Percentiles rank a stretch among this genome's conserved stretches.
phyloP scores from a whole-genome alignment of 352 stramenopile species.

The Detonula confervacea region DNA sequence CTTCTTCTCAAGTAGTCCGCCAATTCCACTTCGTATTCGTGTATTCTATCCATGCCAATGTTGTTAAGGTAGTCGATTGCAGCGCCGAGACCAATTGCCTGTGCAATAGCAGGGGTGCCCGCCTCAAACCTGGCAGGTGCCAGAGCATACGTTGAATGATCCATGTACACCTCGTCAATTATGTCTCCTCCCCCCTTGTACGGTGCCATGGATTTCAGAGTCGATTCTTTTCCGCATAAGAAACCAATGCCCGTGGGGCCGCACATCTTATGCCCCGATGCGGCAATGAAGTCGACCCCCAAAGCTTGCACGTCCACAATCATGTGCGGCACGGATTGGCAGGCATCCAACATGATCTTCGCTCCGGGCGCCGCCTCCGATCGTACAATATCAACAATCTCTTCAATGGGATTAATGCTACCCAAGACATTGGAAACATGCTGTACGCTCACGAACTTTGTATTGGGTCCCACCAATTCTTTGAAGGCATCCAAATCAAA shows the following conservation, averaged over 20 bases:
- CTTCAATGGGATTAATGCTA: constrained; percentile 83
- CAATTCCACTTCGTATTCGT: constrained; percentile 86
- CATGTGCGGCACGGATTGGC: constrained; percentile 88
- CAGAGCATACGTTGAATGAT: constrained; percentile 84
- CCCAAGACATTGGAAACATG: constrained; percentile 88
- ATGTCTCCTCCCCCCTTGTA: constrained; percentile 88
- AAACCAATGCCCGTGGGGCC: constrained; percentile 90
- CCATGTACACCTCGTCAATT: constrained; percentile 88
- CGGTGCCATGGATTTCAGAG: constrained; percentile 86
- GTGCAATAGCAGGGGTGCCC: constrained; percentile 87
- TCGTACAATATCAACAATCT: constrained; percentile 80
- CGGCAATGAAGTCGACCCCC: constrained; percentile 87
- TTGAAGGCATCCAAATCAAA: constrained; percentile 72
- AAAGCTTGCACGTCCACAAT: constrained; percentile 86
- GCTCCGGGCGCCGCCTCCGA: constrained; percentile 60
- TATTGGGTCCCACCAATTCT: constrained; percentile 69
- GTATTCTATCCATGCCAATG: constrained; percentile 87
- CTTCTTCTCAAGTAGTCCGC: constrained; percentile 81
- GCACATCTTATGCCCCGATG: constrained; percentile 90
- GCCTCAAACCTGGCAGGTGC: constrained; percentile 87
- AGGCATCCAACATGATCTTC: constrained; percentile 87
- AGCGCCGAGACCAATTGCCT: constrained; percentile 86
- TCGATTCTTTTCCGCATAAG: constrained; percentile 82
- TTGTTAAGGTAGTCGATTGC: constrained; percentile 86
- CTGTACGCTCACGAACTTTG: constrained; percentile 87